These are phyloP conservation scores for Endotrypanum monterogeii DNA, from an alignment of 208 protist genomes.

Conservation along the genomic window DNA sequence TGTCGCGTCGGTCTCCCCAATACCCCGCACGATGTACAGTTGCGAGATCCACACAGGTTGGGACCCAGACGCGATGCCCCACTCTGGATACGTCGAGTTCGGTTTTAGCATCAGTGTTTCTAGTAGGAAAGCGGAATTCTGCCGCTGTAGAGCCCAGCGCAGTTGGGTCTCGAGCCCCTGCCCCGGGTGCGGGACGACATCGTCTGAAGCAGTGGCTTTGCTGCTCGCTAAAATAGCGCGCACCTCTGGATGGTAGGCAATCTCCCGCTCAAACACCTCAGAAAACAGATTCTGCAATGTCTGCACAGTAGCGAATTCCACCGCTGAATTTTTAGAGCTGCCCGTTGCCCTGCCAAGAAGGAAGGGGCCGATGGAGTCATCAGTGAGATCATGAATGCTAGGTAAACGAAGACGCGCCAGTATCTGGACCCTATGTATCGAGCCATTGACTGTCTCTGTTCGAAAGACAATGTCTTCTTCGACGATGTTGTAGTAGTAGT, in stretches of 20 bases:
- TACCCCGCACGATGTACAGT: slow-evolving; percentile 7
- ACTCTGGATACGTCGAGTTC: slow-evolving; percentile 36
- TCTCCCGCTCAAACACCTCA: slow-evolving; percentile 59
- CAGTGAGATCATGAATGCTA: not conserved
- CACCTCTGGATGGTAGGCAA: slow-evolving; percentile 61
- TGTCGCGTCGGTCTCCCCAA: not conserved
- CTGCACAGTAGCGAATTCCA: slow-evolving; percentile 43
- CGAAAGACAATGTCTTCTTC: slow-evolving; percentile 42
- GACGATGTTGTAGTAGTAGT: slow-evolving; percentile 58
- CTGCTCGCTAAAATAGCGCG: slow-evolving; percentile 36
- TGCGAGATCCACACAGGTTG: slow-evolving; percentile 24
- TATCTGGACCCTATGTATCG: slow-evolving; percentile 21
- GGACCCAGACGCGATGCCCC: slow-evolving; percentile 31
- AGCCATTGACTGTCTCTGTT: not conserved
- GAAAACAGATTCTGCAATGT: slow-evolving; percentile 63
- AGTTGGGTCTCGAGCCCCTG: slow-evolving; percentile 50
- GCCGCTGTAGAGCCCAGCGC: slow-evolving; percentile 44
- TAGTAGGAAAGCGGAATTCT: slow-evolving; percentile 33
- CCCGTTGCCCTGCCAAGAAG: slow-evolving; percentile 35
- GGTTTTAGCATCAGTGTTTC: slow-evolving; percentile 32
- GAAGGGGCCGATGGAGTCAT: not conserved
- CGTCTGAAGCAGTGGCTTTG: slow-evolving; percentile 29
- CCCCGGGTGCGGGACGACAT: slow-evolving; percentile 35
- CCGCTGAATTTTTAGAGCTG: slow-evolving; percentile 34
- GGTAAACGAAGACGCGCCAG: slow-evolving; percentile 8